These are phyloP conservation scores for Ballota nigra DNA, from an alignment of 257 asterid species.

Conservation along the genomic window DNA sequence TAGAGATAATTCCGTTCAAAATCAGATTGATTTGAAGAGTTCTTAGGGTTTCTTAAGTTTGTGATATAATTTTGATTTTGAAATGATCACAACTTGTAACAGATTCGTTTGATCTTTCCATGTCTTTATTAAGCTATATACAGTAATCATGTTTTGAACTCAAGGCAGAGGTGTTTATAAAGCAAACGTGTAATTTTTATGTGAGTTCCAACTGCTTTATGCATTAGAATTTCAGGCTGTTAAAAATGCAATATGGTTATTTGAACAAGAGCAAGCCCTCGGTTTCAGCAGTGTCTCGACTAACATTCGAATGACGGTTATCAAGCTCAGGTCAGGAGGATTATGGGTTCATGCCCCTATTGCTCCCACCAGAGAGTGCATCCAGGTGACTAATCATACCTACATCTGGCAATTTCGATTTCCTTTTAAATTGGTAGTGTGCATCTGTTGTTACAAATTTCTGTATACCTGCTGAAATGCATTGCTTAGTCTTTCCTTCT, in stretches of 20 bases:
- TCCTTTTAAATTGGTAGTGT: background rate
- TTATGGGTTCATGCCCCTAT: constrained; percentile 97
- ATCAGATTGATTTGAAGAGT: background rate
- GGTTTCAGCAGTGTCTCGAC: constrained; percentile 98
- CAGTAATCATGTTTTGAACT: background rate
- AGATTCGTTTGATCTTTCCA: background rate
- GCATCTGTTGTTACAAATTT: background rate
- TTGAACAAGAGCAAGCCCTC: constrained; percentile 96
- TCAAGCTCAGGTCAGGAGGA: constrained; percentile 91
- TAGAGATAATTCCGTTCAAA: background rate
- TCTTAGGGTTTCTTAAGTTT: background rate
- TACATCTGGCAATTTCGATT: background rate
- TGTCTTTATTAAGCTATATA: no score
- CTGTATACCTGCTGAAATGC: background rate
- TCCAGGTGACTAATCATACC: constrained; percentile 47
- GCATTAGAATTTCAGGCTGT: constrained; percentile 58
- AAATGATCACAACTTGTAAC: background rate
- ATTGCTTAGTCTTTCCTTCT: background rate
- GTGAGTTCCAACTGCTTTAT: constrained; percentile 27
- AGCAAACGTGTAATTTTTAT: background rate
- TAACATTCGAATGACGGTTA: constrained; percentile 87
- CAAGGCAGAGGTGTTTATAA: background rate
- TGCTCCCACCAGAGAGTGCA: constrained; percentile 94
- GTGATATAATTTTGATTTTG: background rate
- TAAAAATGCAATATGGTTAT: constrained; percentile 71